These are phyloP conservation scores for Phialophora chinensis DNA, from an alignment of 2,329 filamentous ascomycete genomes.

Conservation along the genomic window DNA sequence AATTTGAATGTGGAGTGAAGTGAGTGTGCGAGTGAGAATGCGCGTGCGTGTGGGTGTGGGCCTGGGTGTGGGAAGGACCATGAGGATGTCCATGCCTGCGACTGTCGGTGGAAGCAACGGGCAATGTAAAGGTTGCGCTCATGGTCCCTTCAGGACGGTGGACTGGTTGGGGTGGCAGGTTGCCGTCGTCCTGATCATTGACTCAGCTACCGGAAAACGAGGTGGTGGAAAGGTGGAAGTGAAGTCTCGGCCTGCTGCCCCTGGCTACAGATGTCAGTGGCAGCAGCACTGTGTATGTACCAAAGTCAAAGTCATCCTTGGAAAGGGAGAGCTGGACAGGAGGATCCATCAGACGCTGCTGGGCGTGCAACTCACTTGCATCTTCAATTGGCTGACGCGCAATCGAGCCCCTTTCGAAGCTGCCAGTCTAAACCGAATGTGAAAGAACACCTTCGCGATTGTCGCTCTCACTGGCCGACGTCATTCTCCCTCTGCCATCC, in stretches of 20 bases:
- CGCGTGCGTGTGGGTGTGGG: conserved; percentile 45
- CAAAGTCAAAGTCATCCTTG: conserved; percentile 1
- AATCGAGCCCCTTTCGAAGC: neutral
- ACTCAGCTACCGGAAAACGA: neutral
- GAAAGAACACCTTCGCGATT: neutral
- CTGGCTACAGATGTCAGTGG: conserved; percentile 17
- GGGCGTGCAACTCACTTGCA: neutral
- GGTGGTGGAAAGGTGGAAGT: neutral
- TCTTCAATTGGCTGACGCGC: conserved; percentile 7
- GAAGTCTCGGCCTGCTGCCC: conserved; percentile 11
- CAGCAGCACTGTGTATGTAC: conserved; percentile 4
- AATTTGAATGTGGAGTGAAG: conserved; percentile 41
- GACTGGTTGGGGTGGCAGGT: conserved; percentile 34
- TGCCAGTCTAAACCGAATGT: conserved; percentile 4
- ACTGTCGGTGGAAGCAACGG: conserved; percentile 40
- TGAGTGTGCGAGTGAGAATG: conserved; percentile 42
- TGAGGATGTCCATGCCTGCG: conserved; percentile 45
- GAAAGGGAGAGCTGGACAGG: conserved; percentile 8
- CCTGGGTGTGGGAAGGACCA: conserved; percentile 43
- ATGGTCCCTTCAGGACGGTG: conserved; percentile 37
- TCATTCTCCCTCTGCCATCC: conserved; percentile 7
- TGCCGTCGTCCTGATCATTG: conserved; percentile 26
- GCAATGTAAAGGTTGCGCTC: conserved; percentile 40
- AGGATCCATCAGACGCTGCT: neutral
- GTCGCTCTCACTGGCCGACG: conserved; percentile 12